Evolutionary conservation across 352 stramenopile genomes (phyloP).

Genomic region (Pythium biforme): DNA sequence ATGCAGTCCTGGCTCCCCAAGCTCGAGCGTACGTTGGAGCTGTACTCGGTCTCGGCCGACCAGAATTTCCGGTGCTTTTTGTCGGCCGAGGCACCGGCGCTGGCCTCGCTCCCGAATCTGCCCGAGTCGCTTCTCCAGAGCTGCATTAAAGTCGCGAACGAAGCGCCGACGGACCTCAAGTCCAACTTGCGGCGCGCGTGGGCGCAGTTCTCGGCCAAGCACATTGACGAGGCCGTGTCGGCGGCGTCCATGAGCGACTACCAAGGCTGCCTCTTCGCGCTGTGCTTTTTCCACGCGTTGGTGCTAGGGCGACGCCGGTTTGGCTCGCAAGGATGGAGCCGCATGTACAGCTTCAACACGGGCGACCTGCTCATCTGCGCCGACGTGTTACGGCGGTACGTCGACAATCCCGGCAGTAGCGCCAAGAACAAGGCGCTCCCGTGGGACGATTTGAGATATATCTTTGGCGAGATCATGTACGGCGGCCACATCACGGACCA

Average conservation of each 20-base stretch:
- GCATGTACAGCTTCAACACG: constrained; percentile 94
- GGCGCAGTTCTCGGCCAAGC: constrained; percentile 75
- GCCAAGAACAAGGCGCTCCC: constrained; percentile 33
- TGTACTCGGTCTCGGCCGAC: constrained; percentile 83
- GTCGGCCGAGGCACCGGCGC: constrained; percentile 87
- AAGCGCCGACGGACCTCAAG: constrained; percentile 78
- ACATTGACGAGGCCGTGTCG: constrained; percentile 67
- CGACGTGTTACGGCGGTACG: constrained; percentile 71
- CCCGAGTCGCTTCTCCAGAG: constrained; percentile 80
- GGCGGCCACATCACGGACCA: constrained; percentile 83
- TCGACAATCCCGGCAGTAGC: constrained; percentile 34
- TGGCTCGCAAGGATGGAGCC: constrained; percentile 91
- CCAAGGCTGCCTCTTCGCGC: constrained; percentile 91
- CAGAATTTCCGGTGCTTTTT: constrained; percentile 94
- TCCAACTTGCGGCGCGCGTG: constrained; percentile 81
- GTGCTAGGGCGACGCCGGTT: constrained; percentile 90
- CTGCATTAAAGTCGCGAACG: constrained; percentile 87
- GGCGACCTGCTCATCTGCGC: constrained; percentile 93
- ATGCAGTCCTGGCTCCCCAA: constrained; percentile 90
- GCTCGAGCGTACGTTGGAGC: constrained; percentile 75
- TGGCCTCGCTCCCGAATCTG: constrained; percentile 88
- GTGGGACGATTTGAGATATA: constrained; percentile 87
- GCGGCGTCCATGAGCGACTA: constrained; percentile 63
- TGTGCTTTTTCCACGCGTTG: constrained; percentile 95
- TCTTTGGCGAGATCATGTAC: constrained; percentile 94